Evolutionary conservation across 2,329 filamentous ascomycete genomes (phyloP).

Genomic region (Pestalotiopsis sp.): DNA sequence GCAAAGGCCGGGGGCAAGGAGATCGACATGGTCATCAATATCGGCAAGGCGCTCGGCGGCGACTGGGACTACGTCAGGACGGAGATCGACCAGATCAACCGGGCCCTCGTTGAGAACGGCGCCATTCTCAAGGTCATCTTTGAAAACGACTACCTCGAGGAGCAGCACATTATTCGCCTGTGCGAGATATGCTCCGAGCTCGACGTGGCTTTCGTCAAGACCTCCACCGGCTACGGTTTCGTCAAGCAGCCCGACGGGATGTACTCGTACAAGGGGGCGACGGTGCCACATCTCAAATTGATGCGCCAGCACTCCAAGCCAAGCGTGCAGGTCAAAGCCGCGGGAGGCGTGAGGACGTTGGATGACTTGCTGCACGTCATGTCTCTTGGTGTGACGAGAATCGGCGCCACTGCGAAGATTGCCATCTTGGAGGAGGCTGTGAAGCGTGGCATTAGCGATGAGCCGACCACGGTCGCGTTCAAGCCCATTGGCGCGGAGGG

Average conservation of each 20-base stretch:
- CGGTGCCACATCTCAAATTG: conserved; percentile 51
- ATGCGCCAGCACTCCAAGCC: conserved; percentile 51
- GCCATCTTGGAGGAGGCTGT: conserved; percentile 58
- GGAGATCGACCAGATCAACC: conserved; percentile 55
- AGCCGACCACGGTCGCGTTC: background rate
- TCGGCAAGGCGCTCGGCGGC: conserved; percentile 58
- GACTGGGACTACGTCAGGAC: conserved; percentile 59
- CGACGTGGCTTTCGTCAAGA: conserved; percentile 61
- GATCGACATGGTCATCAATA: conserved; percentile 64
- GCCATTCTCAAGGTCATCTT: conserved; percentile 64
- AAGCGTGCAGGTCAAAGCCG: conserved; percentile 58
- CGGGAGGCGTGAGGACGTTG: conserved; percentile 58
- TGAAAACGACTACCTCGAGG: conserved; percentile 59
- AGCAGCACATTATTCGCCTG: conserved; percentile 52
- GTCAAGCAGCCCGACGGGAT: conserved; percentile 54
- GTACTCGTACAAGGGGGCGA: conserved; percentile 58
- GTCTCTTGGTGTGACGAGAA: conserved; percentile 55
- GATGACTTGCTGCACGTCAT: conserved; percentile 59
- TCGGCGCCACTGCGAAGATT: conserved; percentile 58
- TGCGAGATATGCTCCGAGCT: conserved; percentile 57
- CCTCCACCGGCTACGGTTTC: conserved; percentile 63
- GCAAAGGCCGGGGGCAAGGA: conserved; percentile 51
- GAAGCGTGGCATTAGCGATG: conserved; percentile 46
- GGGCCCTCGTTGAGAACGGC: conserved; percentile 43
- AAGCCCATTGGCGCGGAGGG: background rate